Evolutionary conservation across 495 filamentous ascomycete species (phyloP), one percentile per base, ranked within the genome.

Genomic region (Hypoxylon subgilvum): DNA sequence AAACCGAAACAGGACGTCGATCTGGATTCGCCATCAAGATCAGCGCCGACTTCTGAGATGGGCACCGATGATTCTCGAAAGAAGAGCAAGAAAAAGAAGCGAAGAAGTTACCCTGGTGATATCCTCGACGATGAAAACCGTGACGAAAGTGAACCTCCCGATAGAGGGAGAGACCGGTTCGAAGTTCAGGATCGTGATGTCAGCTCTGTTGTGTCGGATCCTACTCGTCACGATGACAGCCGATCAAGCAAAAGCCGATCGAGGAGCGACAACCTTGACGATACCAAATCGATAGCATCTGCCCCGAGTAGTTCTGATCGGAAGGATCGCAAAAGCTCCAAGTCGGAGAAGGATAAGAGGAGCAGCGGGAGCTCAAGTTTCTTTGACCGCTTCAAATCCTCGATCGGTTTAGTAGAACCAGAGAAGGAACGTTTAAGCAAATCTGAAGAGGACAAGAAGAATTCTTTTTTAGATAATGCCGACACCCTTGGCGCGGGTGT

Each of bases 401-500:
- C 72, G 13, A 72, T 76, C 31, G 66, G 66, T n/a, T 54, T 57
- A 46, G 58, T 30, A 42, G 57, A 61, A 42, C n/a, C n/a, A n/a
- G 59, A 68, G 18, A 63, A 68, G 32, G 56, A 65, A 45, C 66
- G 46, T 46, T 22, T 57, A 41, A 62, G 18, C 47, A 70, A 43
- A 69, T 60, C 47, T 21, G 69, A 65, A 48, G 58, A 62, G n/a
- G 52, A 68, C 42, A 67, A 74, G 46, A 69, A 74, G 66, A 60
- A 75, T 73, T 80, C 79, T 84, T 84, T 84, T 84, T 84, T 84
- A 83, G 81, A 60, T 83, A 81, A 77, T 75, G 78, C 80, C 81
- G 81, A 70, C 75, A 82, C 76, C 75, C 72, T 75, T 80, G 83
- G 79, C 77, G 76, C 77, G 78, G 82, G 79, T 84, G 80, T 71